These are phyloP conservation scores for Plasmodium vivax DNA, from an alignment of 169 alveolate genomes.

Conservation along the genomic window DNA sequence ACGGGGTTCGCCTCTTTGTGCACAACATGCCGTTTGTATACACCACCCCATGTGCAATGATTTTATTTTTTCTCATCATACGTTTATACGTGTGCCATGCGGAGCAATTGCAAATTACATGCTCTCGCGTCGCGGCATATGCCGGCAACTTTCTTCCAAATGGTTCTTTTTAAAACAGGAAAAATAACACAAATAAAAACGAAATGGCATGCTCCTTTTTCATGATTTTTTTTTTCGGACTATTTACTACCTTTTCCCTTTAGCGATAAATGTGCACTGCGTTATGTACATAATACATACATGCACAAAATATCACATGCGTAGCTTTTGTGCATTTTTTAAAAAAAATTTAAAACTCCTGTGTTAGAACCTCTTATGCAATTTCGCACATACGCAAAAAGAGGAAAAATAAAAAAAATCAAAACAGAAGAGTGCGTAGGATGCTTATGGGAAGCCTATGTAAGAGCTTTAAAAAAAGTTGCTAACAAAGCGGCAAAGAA, in stretches of 20 bases:
- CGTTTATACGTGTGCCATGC: neutral
- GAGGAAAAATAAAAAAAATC: neutral
- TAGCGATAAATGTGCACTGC: neutral
- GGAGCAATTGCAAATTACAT: neutral
- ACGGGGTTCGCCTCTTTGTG: neutral
- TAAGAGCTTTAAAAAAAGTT: neutral
- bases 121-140: neutral
- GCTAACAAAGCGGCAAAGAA: neutral
- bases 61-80: neutral
- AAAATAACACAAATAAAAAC: neutral
- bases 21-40: neutral
- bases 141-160: neutral
- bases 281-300: neutral
- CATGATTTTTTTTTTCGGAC: neutral
- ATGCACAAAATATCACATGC: neutral
- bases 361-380: neutral
- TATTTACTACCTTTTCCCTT: neutral
- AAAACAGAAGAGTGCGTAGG: neutral
- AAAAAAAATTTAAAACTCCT: neutral
- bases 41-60: neutral
- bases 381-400: neutral
- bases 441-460: neutral
- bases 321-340: neutral
- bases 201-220: neutral
- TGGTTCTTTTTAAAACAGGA: neutral